These are phyloP conservation scores for Tolypocladium ovalisporum DNA, from an alignment of 2,329 filamentous ascomycete genomes.

Conservation along the genomic window DNA sequence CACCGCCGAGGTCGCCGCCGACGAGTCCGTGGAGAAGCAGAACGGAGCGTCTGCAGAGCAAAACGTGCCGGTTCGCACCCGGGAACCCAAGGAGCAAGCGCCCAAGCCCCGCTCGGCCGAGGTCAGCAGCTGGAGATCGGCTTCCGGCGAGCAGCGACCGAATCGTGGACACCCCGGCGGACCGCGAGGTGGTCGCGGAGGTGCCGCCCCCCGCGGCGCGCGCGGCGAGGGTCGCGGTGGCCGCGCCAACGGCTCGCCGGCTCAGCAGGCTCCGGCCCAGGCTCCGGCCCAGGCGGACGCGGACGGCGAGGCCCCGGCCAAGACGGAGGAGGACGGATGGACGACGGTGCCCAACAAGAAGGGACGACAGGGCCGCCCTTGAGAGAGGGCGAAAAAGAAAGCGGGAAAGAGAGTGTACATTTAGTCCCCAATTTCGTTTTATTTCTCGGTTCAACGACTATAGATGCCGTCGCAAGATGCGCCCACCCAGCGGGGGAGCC, in stretches of 20 bases:
- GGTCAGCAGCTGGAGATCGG: slow-evolving; percentile 48
- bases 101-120: slow-evolving; percentile 46
- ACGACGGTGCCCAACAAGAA: slow-evolving; percentile 39
- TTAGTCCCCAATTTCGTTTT: slow-evolving; percentile 21
- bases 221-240: slow-evolving; percentile 34
- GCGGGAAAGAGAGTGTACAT: slow-evolving; percentile 22
- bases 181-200: slow-evolving; percentile 29
- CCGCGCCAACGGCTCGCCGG: slow-evolving; percentile 34
- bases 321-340: slow-evolving; percentile 51
- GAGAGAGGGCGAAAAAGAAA: slow-evolving; percentile 9
- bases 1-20: slow-evolving; percentile 19
- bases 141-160: slow-evolving; percentile 36
- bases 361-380: slow-evolving; percentile 22
- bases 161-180: slow-evolving; percentile 31
- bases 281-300: slow-evolving; percentile 18
- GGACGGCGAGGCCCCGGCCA: slow-evolving; percentile 20
- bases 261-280: slow-evolving; percentile 21
- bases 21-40: slow-evolving; percentile 8
- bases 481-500: slow-evolving; percentile 4
- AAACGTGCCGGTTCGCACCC: slow-evolving; percentile 30
- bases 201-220: slow-evolving; percentile 24
- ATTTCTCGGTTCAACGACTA: slow-evolving; percentile 23
- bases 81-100: slow-evolving; percentile 29
- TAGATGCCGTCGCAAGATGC: slow-evolving; percentile 21
- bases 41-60: slow-evolving; percentile 33